Conservation (phyloP, 1,284 basidiomycete species). For the Malassezia pachydermatis region DNA sequence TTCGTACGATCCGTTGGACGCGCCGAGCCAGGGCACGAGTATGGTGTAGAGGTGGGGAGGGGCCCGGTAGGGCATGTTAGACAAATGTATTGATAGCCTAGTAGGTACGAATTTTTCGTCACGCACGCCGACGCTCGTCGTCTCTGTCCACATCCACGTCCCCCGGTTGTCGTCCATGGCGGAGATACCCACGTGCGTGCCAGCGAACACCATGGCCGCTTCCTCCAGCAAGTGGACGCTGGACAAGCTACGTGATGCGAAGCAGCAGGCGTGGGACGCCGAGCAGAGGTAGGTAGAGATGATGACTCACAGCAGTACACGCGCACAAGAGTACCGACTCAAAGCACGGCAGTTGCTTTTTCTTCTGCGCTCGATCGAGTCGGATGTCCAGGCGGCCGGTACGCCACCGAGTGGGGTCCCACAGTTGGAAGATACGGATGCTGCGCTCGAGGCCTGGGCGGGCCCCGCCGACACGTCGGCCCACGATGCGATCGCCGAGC, state of each 20-base stretch:
- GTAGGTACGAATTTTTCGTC: conserved; percentile 1
- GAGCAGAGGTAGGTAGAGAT: conserved; percentile 7
- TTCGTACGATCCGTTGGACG: neutral
- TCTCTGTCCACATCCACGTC: neutral
- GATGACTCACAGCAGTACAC: conserved; percentile 2
- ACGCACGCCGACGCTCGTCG: neutral
- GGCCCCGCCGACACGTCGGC: neutral
- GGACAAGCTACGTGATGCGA: conserved; percentile 3
- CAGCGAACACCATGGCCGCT: neutral
- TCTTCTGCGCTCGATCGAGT: conserved; percentile 4
- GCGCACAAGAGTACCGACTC: neutral
- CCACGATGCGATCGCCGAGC: neutral
- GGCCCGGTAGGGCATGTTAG: too few relatives aligned
- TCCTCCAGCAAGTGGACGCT: conserved; percentile 13
- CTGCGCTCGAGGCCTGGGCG: neutral
- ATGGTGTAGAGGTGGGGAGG: too few relatives aligned
- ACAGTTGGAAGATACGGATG: neutral
- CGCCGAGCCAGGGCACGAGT: neutral
- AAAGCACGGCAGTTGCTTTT: conserved; percentile 4
- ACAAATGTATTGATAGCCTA: too few relatives aligned
- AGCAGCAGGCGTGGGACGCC: neutral
- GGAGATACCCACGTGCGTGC: too few relatives aligned
- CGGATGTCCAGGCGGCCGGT: neutral
- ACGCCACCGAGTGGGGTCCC: neutral
- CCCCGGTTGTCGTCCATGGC: neutral